Evolutionary conservation across 345 rosid species (phyloP).

Genomic region (Zanthoxylum bungeanum): DNA sequence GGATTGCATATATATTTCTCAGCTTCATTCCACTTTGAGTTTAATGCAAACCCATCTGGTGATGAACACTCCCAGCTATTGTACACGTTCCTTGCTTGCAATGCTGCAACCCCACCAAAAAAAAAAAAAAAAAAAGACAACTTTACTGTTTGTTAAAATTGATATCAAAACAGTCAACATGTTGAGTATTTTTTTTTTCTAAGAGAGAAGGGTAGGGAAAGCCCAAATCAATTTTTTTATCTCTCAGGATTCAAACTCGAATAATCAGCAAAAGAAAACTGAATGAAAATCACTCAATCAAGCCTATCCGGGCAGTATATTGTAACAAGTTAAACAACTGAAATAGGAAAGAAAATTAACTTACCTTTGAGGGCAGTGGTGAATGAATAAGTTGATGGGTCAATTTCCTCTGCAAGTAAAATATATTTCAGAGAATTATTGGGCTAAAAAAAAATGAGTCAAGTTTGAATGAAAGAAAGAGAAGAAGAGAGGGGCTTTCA

Average conservation of each 20-base stretch:
- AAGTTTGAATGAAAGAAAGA: background rate
- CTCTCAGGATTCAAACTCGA: no score
- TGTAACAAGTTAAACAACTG: background rate
- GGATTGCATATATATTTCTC: conserved; percentile 96
- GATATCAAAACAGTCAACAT: no score
- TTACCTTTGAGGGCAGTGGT: conserved; percentile 82
- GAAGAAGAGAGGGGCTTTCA: background rate
- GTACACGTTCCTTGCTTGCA: conserved; percentile 65
- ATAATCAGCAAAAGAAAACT: no score
- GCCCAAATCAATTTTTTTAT: no score
- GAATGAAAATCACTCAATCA: background rate
- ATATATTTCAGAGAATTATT: no score
- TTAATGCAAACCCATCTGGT: conserved; percentile 77
- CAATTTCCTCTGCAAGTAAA: conserved; percentile 67
- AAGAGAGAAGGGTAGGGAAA: no score
- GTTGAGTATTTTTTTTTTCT: no score
- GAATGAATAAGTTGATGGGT: conserved; percentile 92
- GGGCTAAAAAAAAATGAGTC: background rate
- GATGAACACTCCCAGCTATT: conserved; percentile 61
- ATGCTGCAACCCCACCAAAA: conserved; percentile 47
- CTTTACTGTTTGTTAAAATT: no score
- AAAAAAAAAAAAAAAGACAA: background rate
- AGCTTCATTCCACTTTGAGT: conserved; percentile 97
- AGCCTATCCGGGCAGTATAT: no score
- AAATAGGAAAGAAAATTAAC: background rate